Conservation (phyloP, 805 yeast species). For the Pichia eremophila region DNA sequence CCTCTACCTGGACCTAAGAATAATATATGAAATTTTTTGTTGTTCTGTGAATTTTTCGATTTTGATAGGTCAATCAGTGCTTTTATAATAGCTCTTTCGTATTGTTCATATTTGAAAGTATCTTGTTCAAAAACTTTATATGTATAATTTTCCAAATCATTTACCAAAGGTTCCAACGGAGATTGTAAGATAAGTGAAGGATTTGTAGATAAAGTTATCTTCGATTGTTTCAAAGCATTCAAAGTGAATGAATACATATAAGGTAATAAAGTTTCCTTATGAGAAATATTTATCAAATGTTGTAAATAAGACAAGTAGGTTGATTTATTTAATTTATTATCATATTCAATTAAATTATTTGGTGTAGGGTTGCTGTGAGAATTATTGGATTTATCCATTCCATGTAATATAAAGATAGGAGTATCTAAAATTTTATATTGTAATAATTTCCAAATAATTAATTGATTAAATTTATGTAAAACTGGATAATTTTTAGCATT, state of each 20-base stretch:
- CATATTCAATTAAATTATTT: not conserved
- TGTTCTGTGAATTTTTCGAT: not conserved
- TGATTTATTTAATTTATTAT: constrained; percentile 7
- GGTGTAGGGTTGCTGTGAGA: not conserved
- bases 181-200: constrained; percentile 18
- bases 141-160: constrained; percentile 45
- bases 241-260: constrained; percentile 22
- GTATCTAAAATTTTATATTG: constrained; percentile 33
- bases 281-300: constrained; percentile 14
- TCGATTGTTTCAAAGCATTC: constrained; percentile 13
- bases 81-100: constrained; percentile 51
- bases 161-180: constrained; percentile 68
- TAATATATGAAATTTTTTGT: constrained; percentile 27
- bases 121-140: constrained; percentile 71
- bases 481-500: constrained; percentile 61
- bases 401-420: constrained; percentile 43
- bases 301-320: constrained; percentile 25
- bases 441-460: constrained; percentile 33
- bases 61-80: constrained; percentile 37
- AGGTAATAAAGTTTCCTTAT: constrained; percentile 19
- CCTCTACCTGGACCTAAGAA: constrained; percentile 89
- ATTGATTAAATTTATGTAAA: constrained; percentile 47
- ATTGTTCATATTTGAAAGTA: constrained; percentile 54
- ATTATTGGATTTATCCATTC: constrained; percentile 31
- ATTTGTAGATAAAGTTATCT: constrained; percentile 1